Percentiles rank a stretch among this genome's conserved stretches.
Conservation (phyloP, 495 filamentous ascomycete genomes). For the Penicilliopsis zonata region DNA sequence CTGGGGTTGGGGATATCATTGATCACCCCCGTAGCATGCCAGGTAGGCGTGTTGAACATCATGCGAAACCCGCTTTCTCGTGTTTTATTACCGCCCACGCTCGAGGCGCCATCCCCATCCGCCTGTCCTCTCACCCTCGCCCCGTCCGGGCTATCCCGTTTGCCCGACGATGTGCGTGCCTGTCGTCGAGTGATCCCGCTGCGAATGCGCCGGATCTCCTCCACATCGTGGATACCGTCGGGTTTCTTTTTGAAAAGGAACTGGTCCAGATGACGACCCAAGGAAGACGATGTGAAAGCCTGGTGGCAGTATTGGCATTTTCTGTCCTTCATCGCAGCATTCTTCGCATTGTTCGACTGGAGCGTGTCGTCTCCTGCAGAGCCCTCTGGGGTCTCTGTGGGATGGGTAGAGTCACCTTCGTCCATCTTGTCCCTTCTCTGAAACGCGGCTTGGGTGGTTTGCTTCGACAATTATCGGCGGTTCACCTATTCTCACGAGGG, state of each 20-base stretch:
- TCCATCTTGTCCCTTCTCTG: constrained; percentile 22
- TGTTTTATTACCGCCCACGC: constrained; percentile 15
- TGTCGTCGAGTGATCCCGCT: constrained; percentile 75
- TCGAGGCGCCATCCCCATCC: constrained; percentile 12
- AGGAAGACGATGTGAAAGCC: constrained; percentile 78
- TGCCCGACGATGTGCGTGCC: constrained; percentile 47
- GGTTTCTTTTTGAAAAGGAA: constrained; percentile 84
- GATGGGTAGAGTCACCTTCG: constrained; percentile 10
- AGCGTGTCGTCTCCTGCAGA: constrained; percentile 29
- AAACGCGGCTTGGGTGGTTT: too few relatives aligned
- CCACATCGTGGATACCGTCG: constrained; percentile 79
- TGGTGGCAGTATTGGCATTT: constrained; percentile 77
- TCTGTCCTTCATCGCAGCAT: constrained; percentile 56
- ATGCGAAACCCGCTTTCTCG: constrained; percentile 34
- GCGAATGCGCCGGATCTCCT: constrained; percentile 70
- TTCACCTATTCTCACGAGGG: too few relatives aligned
- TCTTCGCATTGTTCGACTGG: constrained; percentile 20
- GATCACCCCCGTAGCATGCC: constrained; percentile 74
- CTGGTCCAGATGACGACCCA: constrained; percentile 85
- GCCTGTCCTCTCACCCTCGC: constrained; percentile 16
- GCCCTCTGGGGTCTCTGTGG: constrained; percentile 34
- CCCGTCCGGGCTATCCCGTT: constrained; percentile 38
- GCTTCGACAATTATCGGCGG: too few relatives aligned
- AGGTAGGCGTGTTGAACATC: constrained; percentile 50
- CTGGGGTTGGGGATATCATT: constrained; percentile 52